Percentiles rank a stretch among this genome's conserved stretches.
Evolutionary conservation across 768 basidiomycete species (phyloP).

Genomic region (Wakefieldia striispora): DNA sequence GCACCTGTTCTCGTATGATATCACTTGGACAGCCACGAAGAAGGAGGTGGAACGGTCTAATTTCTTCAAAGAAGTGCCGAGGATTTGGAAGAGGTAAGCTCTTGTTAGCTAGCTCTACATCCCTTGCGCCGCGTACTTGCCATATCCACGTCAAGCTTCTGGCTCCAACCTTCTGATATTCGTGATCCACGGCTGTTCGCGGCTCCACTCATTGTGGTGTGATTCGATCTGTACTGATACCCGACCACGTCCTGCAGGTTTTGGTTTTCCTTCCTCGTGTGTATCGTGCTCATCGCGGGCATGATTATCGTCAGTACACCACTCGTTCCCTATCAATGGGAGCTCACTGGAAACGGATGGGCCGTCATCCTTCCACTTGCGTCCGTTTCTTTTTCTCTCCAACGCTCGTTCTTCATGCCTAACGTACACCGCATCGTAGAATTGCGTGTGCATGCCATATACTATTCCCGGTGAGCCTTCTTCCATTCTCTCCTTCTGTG

Average conservation of each 20-base stretch:
- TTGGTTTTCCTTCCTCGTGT: slow-evolving; percentile 42
- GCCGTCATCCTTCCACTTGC: slow-evolving; percentile 76
- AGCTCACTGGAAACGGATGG: slow-evolving; percentile 58
- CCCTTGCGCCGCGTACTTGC: neutral
- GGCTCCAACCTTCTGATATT: neutral
- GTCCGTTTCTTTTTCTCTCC: slow-evolving; percentile 41
- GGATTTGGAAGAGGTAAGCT: slow-evolving; percentile 55
- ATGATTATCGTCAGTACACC: slow-evolving; percentile 58
- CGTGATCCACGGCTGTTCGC: neutral
- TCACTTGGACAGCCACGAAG: slow-evolving; percentile 57
- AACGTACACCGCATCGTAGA: slow-evolving; percentile 31
- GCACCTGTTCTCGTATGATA: slow-evolving; percentile 58
- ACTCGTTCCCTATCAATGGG: slow-evolving; percentile 65
- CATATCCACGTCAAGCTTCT: neutral
- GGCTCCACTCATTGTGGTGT: slow-evolving; percentile 4
- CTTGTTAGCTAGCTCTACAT: neutral
- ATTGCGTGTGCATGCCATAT: slow-evolving; percentile 66
- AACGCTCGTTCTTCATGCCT: neutral
- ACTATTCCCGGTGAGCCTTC: slow-evolving; percentile 67
- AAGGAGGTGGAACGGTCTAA: slow-evolving; percentile 89
- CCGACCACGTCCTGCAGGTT: slow-evolving; percentile 21
- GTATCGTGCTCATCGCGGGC: slow-evolving; percentile 50
- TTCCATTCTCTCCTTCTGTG: slow-evolving; percentile 3
- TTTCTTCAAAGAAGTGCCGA: slow-evolving; percentile 88
- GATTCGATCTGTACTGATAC: slow-evolving; percentile 14